phyloP scores from a whole-genome alignment of 345 rosid species.

The rapeseed (Brassica napus) region DNA sequence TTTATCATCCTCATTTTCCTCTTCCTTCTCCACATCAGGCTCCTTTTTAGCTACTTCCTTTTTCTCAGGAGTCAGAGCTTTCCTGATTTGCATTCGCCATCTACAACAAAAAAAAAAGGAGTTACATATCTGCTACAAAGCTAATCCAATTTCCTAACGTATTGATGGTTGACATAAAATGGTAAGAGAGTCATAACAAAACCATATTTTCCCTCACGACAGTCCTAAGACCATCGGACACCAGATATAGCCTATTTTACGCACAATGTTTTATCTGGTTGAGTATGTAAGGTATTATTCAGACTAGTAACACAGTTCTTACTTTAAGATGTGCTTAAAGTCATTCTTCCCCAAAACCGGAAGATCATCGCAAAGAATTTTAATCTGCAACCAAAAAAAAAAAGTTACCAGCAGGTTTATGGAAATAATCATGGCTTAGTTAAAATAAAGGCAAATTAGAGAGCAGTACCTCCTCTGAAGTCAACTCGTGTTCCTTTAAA shows the following conservation, averaged over 20 bases:
- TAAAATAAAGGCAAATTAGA: not conserved
- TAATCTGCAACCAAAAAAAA: constrained; percentile 51
- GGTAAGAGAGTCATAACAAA: constrained; percentile 3
- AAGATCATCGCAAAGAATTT: constrained; percentile 85
- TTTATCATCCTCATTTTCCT: constrained; percentile 77
- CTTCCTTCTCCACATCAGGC: constrained; percentile 45
- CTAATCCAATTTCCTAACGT: not conserved
- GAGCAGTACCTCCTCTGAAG: constrained; percentile 74
- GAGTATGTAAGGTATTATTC: too few relatives aligned
- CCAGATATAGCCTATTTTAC: not conserved
- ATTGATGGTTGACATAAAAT: not conserved
- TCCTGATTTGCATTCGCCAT: constrained; percentile 85
- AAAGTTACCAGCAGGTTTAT: not conserved
- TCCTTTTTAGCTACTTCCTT: constrained; percentile 48
- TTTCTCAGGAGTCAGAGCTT: constrained; percentile 68
- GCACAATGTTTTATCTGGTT: not conserved
- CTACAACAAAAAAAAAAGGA: constrained; percentile 44
- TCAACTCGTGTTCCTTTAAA: constrained; percentile 62
- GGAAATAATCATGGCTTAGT: not conserved
- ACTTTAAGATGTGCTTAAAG: constrained; percentile 89
- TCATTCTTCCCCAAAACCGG: constrained; percentile 90
- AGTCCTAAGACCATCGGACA: not conserved
- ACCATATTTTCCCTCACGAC: not conserved
- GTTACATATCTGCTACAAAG: not conserved
- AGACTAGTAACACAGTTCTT: constrained; percentile 33